These are phyloP conservation scores for Kregervanrija pseudodelftensis DNA, from an alignment of 805 yeast genomes.

Conservation along the genomic window DNA sequence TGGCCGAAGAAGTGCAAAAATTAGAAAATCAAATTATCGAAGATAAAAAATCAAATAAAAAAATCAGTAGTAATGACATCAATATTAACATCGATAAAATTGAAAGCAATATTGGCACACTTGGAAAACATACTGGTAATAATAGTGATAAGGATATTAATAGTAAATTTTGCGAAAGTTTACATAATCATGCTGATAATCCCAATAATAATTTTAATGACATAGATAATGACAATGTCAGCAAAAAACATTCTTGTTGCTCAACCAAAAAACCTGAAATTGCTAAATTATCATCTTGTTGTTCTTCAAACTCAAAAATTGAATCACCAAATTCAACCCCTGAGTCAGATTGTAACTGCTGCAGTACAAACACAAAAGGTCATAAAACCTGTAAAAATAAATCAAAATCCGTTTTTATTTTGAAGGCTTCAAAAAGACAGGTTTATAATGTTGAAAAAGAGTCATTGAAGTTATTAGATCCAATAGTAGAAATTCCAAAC, in stretches of 20 bases:
- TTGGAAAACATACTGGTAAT: neutral
- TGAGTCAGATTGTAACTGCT: neutral
- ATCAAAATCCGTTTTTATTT: conserved; percentile 22
- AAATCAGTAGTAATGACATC: conserved; percentile 1
- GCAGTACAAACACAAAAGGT: neutral
- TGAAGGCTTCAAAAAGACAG: conserved; percentile 29
- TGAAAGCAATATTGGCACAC: neutral
- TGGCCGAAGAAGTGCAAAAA: conserved; percentile 32
- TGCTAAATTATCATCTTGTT: too few species aligned
- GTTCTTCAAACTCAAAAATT: too few species aligned
- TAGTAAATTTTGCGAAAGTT: too few species aligned
- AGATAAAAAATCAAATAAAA: conserved; percentile 1
- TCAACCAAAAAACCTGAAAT: too few species aligned
- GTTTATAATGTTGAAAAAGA: conserved; percentile 30
- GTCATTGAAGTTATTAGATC: conserved; percentile 26
- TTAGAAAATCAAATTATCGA: neutral
- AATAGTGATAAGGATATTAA: neutral
- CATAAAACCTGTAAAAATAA: neutral
- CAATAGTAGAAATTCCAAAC: conserved; percentile 28
- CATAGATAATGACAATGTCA: too few species aligned
- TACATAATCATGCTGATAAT: too few species aligned
- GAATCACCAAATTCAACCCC: too few species aligned
- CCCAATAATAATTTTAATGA: too few species aligned
- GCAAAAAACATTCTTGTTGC: too few species aligned
- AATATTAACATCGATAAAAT: neutral